Conservation (phyloP, 805 yeast species). For the Ogataea philodendri region DNA sequence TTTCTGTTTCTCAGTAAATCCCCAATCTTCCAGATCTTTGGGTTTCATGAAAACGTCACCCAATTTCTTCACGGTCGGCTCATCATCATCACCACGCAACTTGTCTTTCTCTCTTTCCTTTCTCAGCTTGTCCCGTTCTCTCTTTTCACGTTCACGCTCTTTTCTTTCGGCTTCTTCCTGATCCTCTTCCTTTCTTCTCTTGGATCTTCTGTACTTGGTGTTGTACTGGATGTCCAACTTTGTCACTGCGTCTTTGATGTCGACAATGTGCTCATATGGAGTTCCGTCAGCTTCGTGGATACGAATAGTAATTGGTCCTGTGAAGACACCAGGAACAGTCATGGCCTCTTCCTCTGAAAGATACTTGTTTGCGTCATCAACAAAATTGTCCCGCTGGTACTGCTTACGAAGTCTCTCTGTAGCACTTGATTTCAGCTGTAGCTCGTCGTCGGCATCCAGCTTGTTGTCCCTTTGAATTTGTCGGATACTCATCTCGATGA, state of each 20-base stretch:
- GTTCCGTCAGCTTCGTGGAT: slow-evolving; percentile 98
- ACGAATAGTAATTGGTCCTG: slow-evolving; percentile 95
- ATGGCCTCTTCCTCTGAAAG: slow-evolving; percentile 44
- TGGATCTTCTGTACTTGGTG: slow-evolving; percentile 83
- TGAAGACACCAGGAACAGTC: slow-evolving; percentile 52
- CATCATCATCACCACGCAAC: slow-evolving; percentile 26
- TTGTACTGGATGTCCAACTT: slow-evolving; percentile 93
- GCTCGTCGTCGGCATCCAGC: slow-evolving; percentile 20
- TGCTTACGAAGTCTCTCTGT: slow-evolving; percentile 17
- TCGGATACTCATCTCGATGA: slow-evolving; percentile 90
- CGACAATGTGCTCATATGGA: slow-evolving; percentile 96
- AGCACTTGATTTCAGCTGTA: slow-evolving; percentile 12
- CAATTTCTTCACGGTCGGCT: slow-evolving; percentile 42
- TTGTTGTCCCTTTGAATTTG: slow-evolving; percentile 72
- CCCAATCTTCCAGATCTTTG: slow-evolving; percentile 68
- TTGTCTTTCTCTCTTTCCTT: slow-evolving; percentile 26
- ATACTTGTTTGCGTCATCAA: slow-evolving; percentile 43
- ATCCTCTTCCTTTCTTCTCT: slow-evolving; percentile 57
- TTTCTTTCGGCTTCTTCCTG: slow-evolving; percentile 28
- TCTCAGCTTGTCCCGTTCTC: slow-evolving; percentile 46
- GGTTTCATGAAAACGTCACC: slow-evolving; percentile 74
- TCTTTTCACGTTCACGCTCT: slow-evolving; percentile 34
- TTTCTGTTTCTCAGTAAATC: slow-evolving; percentile 55
- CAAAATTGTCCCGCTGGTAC: slow-evolving; percentile 38
- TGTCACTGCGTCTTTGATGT: slow-evolving; percentile 78